Base-by-base conservation (phyloP, 768 basidiomycete species). In the Suillus brevipes region DNA sequence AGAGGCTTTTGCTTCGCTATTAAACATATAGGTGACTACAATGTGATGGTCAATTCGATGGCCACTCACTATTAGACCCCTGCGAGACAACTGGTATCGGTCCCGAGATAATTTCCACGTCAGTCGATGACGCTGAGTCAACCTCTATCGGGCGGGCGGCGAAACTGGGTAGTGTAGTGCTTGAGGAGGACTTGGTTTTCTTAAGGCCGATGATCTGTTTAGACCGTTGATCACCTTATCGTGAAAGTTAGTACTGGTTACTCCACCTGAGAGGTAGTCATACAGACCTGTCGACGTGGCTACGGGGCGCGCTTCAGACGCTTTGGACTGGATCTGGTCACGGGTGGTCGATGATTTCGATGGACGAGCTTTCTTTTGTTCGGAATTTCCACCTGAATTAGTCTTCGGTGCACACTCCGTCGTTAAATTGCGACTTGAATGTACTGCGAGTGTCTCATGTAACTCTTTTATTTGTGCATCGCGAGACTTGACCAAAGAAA, bases 61-160 rank as follows among this genome's bases (percentile, higher is more conserved):
- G 38, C 12, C 38, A 25, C 57, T 59, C 18, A 59, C 58, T 28
- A 28, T 25, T 28, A 59, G 25, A 12, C 1, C 10, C 58, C 18
- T 31, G 58, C 25, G 58, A 31, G 18, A 40, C 20, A 12, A 42
- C 12, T 13, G 40, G 36, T 2, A 4, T 25, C 20, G 58, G 58
- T 59, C 58, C 58, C 31, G 58, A 28, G 18, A 43, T 20, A 28
- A 59, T 59, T 59, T 59, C 58, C 12, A 59, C 58, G 28, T 59
- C 58, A 23, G 58, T 59, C 18, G 58, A 59, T 42, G 58, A 59
- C 10, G 58, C 58, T 8, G 58, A 59, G 58, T 59, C 58, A 5
- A 59, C 31, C 18, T 59, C 58, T 40, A 43, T 42, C 20, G 58
- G 25, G 18, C 38, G 40, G 13, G 28, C 28, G 28, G 28, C n/a